phyloP scores from a whole-genome alignment of 2,329 filamentous ascomycete species.

The Chaetothyriales sp. region DNA sequence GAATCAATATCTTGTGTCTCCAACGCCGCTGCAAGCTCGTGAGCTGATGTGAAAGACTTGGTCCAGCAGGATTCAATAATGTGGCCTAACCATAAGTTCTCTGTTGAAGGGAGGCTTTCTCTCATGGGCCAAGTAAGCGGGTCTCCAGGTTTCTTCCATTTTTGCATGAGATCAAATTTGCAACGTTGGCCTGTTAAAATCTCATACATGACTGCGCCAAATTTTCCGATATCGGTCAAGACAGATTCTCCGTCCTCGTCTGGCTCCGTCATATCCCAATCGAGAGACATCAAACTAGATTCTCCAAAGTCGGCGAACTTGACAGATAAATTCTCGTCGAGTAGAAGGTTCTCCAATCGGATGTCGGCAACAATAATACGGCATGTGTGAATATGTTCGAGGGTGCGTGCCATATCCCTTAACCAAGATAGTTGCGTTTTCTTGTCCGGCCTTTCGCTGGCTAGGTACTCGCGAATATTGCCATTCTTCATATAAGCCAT shows the following conservation, averaged over 20 bases:
- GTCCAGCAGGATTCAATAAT: no score
- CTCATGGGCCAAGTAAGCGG: constrained; percentile 15
- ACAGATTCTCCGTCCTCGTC: constrained; percentile 20
- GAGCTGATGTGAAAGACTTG: no score
- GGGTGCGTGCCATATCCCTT: constrained; percentile 4
- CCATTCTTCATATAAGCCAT: constrained; percentile 14
- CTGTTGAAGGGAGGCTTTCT: constrained; percentile 18
- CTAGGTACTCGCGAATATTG: constrained; percentile 11
- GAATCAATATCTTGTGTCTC: no score
- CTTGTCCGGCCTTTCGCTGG: background rate
- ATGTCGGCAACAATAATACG: constrained; percentile 12
- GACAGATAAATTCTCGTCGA: constrained; percentile 16
- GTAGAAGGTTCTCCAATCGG: constrained; percentile 9
- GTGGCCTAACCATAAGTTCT: constrained; percentile 18
- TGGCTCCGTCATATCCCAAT: constrained; percentile 18
- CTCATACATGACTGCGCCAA: constrained; percentile 24
- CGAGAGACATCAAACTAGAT: constrained; percentile 17
- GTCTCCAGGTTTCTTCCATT: constrained; percentile 1
- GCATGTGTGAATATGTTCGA: constrained; percentile 10
- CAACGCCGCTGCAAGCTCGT: no score
- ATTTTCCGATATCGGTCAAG: constrained; percentile 21
- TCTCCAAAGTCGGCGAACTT: constrained; percentile 23
- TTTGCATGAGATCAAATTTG: constrained; percentile 19
- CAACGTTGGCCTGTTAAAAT: constrained; percentile 16
- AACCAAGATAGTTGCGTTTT: constrained; percentile 10